A percentile compares a stretch with the other conserved stretches of the same genome.
These are phyloP conservation scores for Alternaria sp. DNA, from an alignment of 2,329 filamentous ascomycete species.

Conservation along the genomic window DNA sequence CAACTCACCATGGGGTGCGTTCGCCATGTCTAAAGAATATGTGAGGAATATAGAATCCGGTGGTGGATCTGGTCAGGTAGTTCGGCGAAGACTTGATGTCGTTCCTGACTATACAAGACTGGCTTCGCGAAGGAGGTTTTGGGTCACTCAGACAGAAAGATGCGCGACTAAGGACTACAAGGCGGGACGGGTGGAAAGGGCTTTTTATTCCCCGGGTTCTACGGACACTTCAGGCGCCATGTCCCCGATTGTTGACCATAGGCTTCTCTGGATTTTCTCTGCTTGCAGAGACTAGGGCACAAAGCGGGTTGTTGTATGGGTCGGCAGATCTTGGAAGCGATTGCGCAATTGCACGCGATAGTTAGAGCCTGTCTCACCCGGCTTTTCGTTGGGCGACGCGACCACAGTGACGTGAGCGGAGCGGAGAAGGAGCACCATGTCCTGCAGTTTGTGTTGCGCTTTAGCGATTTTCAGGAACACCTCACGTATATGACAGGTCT, in stretches of 20 bases:
- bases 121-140: neutral
- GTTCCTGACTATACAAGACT: constrained; percentile 3
- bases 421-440: constrained; percentile 3
- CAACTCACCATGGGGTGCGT: constrained; percentile 58
- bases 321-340: constrained; percentile 44
- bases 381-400: constrained; percentile 1
- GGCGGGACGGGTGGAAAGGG: constrained; percentile 1
- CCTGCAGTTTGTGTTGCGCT: neutral
- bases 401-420: constrained; percentile 16
- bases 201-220: constrained; percentile 21
- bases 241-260: constrained; percentile 16
- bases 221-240: neutral
- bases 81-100: neutral
- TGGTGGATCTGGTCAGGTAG: neutral
- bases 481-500: constrained; percentile 5
- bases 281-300: constrained; percentile 26
- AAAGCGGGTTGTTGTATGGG: constrained; percentile 31
- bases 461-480: constrained; percentile 3
- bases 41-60: neutral
- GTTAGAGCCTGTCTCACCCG: constrained; percentile 18
- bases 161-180: constrained; percentile 9
- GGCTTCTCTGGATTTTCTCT: constrained; percentile 11
- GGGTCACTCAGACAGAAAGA: constrained; percentile 8
- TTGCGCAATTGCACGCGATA: constrained; percentile 49
- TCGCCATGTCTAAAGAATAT: constrained; percentile 51